Percentiles rank a stretch among this genome's conserved stretches.
phyloP scores from a whole-genome alignment of 805 yeast genomes.

The Pichia paraexigua region DNA sequence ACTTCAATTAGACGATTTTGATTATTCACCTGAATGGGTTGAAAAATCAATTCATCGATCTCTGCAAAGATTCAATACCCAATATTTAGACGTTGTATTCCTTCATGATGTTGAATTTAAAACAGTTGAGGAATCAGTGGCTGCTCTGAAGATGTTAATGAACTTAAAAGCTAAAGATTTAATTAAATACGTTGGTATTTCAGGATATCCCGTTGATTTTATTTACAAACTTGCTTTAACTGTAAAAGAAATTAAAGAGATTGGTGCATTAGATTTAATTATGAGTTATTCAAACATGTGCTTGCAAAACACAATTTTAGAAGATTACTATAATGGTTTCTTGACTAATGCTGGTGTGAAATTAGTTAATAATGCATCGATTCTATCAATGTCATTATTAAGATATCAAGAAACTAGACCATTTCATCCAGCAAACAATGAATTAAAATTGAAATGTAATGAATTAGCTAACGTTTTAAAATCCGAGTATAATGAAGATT shows the following conservation, averaged over 20 bases:
- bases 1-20: constrained; percentile 57
- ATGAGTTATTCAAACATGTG: constrained; percentile 78
- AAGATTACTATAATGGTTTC: constrained; percentile 41
- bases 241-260: constrained; percentile 30
- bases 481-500: constrained; percentile 40
- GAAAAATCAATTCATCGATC: constrained; percentile 60
- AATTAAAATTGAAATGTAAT: constrained; percentile 46
- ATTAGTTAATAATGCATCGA: constrained; percentile 70
- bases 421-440: constrained; percentile 74
- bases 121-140: constrained; percentile 41
- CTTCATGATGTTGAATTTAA: constrained; percentile 88
- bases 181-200: constrained; percentile 61
- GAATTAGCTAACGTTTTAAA: constrained; percentile 35
- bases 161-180: constrained; percentile 56
- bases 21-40: constrained; percentile 58
- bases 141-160: constrained; percentile 55
- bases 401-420: constrained; percentile 56
- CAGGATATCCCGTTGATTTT: constrained; percentile 80
- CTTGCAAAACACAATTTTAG: constrained; percentile 59
- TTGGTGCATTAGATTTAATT: constrained; percentile 65
- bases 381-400: constrained; percentile 79
- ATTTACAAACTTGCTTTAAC: constrained; percentile 44
- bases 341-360: constrained; percentile 45
- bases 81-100: constrained; percentile 72
- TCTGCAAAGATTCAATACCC: constrained; percentile 53